Evolutionary conservation across 208 protist species (phyloP).

Genomic region (Leishmania braziliensis): DNA sequence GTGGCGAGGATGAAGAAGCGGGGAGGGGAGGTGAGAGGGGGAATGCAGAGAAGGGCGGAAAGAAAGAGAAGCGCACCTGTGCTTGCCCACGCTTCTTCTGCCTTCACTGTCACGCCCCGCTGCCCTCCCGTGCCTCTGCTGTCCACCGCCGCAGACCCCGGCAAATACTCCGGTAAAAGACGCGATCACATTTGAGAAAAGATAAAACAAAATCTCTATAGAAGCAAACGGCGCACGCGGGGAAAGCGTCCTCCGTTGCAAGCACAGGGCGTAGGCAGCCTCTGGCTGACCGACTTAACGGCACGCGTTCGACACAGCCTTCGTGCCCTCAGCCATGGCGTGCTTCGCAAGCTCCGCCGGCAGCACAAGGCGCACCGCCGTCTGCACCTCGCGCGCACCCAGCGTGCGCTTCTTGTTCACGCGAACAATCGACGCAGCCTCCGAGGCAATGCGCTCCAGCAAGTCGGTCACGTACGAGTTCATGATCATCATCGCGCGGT

Average conservation of each 20-base stretch:
- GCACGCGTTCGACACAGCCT: conserved; percentile 94
- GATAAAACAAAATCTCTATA: not conserved
- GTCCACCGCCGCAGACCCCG: not conserved
- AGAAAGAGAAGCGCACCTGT: not conserved
- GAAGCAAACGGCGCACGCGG: not conserved
- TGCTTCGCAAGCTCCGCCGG: conserved; percentile 98
- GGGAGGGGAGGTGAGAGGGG: not conserved
- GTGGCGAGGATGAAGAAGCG: not conserved
- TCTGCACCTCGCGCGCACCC: conserved; percentile 96
- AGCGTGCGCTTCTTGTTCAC: conserved; percentile 96
- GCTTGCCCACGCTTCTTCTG: not conserved
- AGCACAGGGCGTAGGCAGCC: not conserved
- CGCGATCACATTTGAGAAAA: not conserved
- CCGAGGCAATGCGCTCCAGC: conserved; percentile 96
- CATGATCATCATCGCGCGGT: conserved; percentile 97
- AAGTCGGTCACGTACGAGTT: conserved; percentile 98
- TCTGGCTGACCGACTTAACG: conserved; percentile 17
- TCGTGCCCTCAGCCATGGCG: conserved; percentile 98
- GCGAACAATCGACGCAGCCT: conserved; percentile 93
- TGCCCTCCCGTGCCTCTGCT: not conserved
- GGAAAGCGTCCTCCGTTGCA: not conserved
- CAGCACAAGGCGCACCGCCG: conserved; percentile 96
- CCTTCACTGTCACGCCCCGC: not conserved
- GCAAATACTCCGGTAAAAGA: not conserved
- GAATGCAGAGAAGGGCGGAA: not conserved